Percentiles rank a stretch among this genome's conserved stretches.
Evolutionary conservation across 148 eudicot genomes (phyloP).

Genomic region (Pouteria glomerata): DNA sequence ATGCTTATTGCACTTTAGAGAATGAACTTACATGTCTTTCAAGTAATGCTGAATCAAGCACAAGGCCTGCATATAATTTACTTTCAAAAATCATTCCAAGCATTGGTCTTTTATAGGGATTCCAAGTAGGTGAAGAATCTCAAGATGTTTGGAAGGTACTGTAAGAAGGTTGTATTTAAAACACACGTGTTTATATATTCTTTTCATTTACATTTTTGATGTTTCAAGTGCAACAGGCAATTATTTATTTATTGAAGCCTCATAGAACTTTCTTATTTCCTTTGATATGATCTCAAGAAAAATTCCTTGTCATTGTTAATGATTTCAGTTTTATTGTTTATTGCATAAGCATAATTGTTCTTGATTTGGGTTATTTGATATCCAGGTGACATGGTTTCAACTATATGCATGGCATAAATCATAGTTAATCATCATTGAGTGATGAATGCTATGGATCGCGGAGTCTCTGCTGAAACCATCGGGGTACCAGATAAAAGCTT

Average conservation of each 20-base stretch:
- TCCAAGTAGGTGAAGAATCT: conserved; percentile 16
- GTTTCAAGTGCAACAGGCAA: neutral
- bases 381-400: no score
- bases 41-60: conserved; percentile 32
- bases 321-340: no score
- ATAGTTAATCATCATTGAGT: no score
- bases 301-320: no score
- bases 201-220: neutral
- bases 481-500: no score
- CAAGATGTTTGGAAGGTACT: conserved; percentile 12
- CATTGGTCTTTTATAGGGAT: conserved; percentile 41
- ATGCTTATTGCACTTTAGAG: conserved; percentile 75
- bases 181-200: neutral
- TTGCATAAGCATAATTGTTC: no score
- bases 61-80: conserved; percentile 37
- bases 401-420: no score
- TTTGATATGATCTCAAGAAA: no score
- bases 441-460: no score
- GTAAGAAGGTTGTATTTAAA: neutral
- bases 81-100: conserved; percentile 85
- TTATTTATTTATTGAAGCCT: neutral
- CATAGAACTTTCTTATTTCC: no score
- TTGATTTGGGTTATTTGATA: no score
- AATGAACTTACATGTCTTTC: conserved; percentile 48
- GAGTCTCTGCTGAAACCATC: no score